These are phyloP conservation scores for Aspergillus japonicus DNA, from an alignment of 2,329 filamentous ascomycete genomes.

Conservation along the genomic window DNA sequence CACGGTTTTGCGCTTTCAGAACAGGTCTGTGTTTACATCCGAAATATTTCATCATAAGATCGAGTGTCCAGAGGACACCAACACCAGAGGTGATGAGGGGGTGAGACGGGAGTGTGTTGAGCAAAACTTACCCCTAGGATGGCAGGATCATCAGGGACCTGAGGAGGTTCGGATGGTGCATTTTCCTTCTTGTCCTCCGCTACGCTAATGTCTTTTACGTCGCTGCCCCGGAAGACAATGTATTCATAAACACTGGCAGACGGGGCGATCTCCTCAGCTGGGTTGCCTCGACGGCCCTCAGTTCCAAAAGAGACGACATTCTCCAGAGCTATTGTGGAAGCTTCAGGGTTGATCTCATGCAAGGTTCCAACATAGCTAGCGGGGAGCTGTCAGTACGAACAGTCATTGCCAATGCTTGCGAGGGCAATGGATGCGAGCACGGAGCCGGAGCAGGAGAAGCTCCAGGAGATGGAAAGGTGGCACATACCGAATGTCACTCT, in stretches of 20 bases:
- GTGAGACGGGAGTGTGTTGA: neutral
- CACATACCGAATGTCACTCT: constrained; percentile 89
- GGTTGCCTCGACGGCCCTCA: constrained; percentile 78
- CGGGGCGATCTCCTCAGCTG: constrained; percentile 76
- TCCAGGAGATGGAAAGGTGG: neutral
- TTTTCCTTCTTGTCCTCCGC: constrained; percentile 73
- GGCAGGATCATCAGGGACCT: constrained; percentile 89
- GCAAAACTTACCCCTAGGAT: constrained; percentile 85
- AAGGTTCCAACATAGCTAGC: constrained; percentile 88
- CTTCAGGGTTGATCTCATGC: constrained; percentile 96
- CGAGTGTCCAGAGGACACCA: constrained; percentile 11
- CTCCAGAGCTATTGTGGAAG: constrained; percentile 93
- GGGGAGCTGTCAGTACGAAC: constrained; percentile 34
- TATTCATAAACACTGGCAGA: constrained; percentile 94
- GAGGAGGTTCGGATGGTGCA: constrained; percentile 71
- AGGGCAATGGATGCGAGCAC: constrained; percentile 17
- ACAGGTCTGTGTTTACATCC: constrained; percentile 88
- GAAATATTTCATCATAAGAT: constrained; percentile 77
- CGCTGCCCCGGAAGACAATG: constrained; percentile 96
- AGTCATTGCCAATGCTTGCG: neutral
- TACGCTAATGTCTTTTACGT: constrained; percentile 96
- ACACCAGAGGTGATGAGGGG: neutral
- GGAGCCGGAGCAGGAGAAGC: constrained; percentile 18
- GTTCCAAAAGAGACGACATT: constrained; percentile 94
- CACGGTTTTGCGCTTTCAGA: constrained; percentile 91